Evolutionary conservation across 2,329 filamentous ascomycete genomes (phyloP), one percentile per base, ranked within the genome.

Genomic region (Biscogniauxia sp.): DNA sequence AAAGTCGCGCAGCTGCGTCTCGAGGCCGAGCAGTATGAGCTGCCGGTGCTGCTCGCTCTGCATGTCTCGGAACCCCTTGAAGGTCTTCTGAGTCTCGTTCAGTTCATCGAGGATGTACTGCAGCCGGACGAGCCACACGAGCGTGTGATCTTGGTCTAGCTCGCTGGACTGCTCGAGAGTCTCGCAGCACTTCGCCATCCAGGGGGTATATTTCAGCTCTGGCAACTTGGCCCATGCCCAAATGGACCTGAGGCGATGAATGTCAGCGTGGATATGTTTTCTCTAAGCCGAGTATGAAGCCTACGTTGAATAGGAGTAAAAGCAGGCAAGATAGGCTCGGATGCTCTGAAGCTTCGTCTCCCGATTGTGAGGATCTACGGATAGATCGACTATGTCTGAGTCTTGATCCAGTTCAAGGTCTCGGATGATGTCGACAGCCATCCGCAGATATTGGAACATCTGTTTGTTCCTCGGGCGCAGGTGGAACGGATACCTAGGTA

Each of bases 401-500:
- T 79, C 77, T 20, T 79, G 73, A 23, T 82, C 78, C 1, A 85
- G 69, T 5, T 82, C 81, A 0, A 85, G 74, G 58, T 85, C 82
- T 8, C 73, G 74, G 7, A 81, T 68, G 8, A 84, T 75, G 58
- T 85, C 83, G 17, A 77, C 74, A 0, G 78, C 77, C 81, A 85
- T 84, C 23, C 79, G 77, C 5, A 82, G 67, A 64, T 84, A 85
- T 58, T 84, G 82, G 5, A 76, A 73, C 0, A 77, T 73, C 49
- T 83, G 80, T 61, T 73, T 81, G 62, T 79, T 82, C 60, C 77
- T 83, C 1, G 82, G 82, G 0, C 82, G 74, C 15, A 85, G 72
- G 61, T 85, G 82, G 45, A 82, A 83, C 0, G 82, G 83, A 55
- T 84, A 84, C 82, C 82, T 84, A 23, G 23, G 5, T n/a, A 56